A percentile compares a stretch with the other conserved stretches of the same genome.
phyloP scores from a whole-genome alignment of 306 rosid species.

The Crotalaria pallida region DNA sequence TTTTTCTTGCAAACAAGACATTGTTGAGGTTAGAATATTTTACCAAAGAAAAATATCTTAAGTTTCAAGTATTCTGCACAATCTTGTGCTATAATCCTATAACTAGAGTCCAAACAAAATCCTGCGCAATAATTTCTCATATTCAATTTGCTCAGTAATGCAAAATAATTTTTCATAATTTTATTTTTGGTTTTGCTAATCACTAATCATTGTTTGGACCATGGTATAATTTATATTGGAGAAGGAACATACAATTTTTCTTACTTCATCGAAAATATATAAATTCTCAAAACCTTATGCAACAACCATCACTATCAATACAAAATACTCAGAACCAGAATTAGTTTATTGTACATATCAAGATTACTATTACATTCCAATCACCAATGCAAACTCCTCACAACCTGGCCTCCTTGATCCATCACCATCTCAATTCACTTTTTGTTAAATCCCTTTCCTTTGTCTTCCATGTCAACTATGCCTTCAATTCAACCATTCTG shows the following conservation, averaged over 20 bases:
- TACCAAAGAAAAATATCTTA: neutral
- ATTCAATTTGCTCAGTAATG: neutral
- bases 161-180: neutral
- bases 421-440: constrained; percentile 26
- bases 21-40: neutral
- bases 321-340: constrained; percentile 11
- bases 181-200: too few species aligned
- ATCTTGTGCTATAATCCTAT: neutral
- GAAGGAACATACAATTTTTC: too few species aligned
- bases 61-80: neutral
- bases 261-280: too few species aligned
- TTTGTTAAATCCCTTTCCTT: neutral
- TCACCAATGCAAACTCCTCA: constrained; percentile 20
- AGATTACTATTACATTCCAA: constrained; percentile 21
- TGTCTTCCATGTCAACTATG: neutral
- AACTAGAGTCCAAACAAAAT: too few species aligned
- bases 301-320: constrained; percentile 20
- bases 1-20: neutral
- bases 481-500: neutral
- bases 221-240: too few species aligned
- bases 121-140: too few species aligned
- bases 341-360: constrained; percentile 1
- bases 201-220: too few species aligned
- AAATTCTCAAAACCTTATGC: constrained; percentile 5
- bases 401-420: constrained; percentile 23